Conservation (phyloP, 257 asterid species). For the Solanum pennellii region DNA sequence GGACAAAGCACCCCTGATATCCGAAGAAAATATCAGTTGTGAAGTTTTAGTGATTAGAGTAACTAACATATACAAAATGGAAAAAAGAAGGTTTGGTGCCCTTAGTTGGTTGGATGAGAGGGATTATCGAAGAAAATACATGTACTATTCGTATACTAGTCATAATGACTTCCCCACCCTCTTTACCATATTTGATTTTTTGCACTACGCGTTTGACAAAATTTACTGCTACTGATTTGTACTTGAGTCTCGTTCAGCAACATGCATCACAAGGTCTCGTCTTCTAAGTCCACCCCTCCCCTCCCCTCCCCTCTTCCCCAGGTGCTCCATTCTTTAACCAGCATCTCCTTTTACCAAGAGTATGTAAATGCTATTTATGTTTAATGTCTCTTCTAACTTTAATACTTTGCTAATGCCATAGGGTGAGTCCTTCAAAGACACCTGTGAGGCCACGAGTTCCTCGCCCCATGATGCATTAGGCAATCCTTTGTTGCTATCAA, state of each 20-base stretch:
- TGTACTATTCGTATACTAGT: not conserved
- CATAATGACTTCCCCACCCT: not conserved
- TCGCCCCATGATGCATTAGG: slow-evolving; percentile 32
- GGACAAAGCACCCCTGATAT: not conserved
- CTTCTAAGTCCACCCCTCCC: not conserved
- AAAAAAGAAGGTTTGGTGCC: not conserved
- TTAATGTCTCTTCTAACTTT: not conserved
- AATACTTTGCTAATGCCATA: slow-evolving; percentile 3
- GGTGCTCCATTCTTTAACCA: not conserved
- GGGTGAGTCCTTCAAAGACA: slow-evolving; percentile 99
- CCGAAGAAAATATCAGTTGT: not conserved
- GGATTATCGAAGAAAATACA: not conserved
- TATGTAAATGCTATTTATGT: not conserved
- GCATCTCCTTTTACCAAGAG: not conserved
- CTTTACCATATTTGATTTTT: not conserved
- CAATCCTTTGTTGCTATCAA: slow-evolving; percentile 1
- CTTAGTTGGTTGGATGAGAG: not conserved
- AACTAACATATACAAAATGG: not conserved
- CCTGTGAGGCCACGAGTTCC: slow-evolving; percentile 82
- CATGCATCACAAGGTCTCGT: not conserved
- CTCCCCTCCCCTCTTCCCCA: not conserved
- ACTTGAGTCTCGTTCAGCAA: not conserved
- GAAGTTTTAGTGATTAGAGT: not conserved
- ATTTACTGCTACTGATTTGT: not conserved
- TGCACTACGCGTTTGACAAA: not conserved